Evolutionary conservation across 2,329 filamentous ascomycete genomes (phyloP).

Genomic region (Aspergillus sp.): DNA sequence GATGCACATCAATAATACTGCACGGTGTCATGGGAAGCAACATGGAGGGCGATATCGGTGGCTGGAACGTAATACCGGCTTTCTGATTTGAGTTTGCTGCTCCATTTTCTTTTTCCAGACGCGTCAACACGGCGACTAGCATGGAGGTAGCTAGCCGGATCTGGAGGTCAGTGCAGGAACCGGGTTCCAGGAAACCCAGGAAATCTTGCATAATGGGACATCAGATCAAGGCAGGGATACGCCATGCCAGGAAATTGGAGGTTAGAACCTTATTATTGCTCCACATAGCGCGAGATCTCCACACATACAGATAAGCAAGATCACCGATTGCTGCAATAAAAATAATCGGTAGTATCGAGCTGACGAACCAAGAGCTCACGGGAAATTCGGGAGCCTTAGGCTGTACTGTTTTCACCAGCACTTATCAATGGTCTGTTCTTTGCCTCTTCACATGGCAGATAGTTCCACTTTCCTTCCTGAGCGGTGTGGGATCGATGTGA

Average conservation of each 20-base stretch:
- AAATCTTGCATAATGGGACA: slow-evolving; percentile 1
- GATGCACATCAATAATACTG: not conserved
- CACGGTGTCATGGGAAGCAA: not conserved
- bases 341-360: not conserved
- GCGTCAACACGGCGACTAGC: slow-evolving; percentile 4
- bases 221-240: slow-evolving; percentile 1
- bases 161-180: not conserved
- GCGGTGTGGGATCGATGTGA: not conserved
- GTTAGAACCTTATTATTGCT: slow-evolving; percentile 6
- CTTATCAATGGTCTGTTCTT: not conserved
- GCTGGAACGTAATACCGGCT: not conserved
- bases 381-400: not conserved
- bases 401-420: not conserved
- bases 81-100: slow-evolving; percentile 1
- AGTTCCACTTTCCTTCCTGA: not conserved
- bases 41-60: not conserved
- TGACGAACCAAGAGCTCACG: not conserved
- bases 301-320: slow-evolving; percentile 6
- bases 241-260: not conserved
- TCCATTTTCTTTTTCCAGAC: slow-evolving; percentile 2
- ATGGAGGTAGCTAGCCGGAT: not conserved
- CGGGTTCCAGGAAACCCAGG: not conserved
- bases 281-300: slow-evolving; percentile 1
- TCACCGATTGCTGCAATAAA: slow-evolving; percentile 3
- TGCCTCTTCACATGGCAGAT: not conserved